A percentile compares a stretch with the other conserved stretches of the same genome.
Conservation (phyloP, 2,329 filamentous ascomycete genomes). For the Botrytis paeoniae region DNA sequence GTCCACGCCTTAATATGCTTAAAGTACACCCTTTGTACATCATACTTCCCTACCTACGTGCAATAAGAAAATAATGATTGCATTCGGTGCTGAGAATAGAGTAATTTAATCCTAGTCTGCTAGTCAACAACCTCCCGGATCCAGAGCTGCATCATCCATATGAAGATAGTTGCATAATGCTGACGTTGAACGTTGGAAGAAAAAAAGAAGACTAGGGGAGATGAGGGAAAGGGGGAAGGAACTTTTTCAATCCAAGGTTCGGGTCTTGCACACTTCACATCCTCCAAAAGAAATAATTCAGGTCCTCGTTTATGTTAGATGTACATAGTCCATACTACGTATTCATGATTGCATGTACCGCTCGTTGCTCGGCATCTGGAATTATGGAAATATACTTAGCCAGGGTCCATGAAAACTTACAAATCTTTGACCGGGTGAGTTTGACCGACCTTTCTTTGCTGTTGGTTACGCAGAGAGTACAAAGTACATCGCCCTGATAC, state of each 20-base stretch:
- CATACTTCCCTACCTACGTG: neutral
- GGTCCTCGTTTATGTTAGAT: neutral
- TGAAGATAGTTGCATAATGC: conserved; percentile 5
- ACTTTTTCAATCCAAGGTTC: neutral
- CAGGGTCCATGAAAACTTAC: neutral
- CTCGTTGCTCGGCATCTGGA: neutral
- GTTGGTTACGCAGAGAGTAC: neutral
- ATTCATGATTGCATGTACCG: neutral
- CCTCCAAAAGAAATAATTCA: neutral
- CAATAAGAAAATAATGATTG: neutral
- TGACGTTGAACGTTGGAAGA: neutral
- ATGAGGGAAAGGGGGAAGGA: neutral
- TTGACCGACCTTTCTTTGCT: conserved; percentile 1
- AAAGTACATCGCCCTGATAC: neutral
- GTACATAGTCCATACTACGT: neutral
- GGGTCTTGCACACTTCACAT: neutral
- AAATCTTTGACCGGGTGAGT: neutral
- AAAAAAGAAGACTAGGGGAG: neutral
- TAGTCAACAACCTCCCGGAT: neutral
- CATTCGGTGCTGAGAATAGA: neutral
- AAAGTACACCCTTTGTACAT: neutral
- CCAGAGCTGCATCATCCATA: neutral
- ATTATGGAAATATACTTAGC: neutral
- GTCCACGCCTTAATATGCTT: neutral
- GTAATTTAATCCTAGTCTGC: neutral